Base-by-base conservation (phyloP, 257 asterid genomes). In the Fraxinus pennsylvanica region DNA sequence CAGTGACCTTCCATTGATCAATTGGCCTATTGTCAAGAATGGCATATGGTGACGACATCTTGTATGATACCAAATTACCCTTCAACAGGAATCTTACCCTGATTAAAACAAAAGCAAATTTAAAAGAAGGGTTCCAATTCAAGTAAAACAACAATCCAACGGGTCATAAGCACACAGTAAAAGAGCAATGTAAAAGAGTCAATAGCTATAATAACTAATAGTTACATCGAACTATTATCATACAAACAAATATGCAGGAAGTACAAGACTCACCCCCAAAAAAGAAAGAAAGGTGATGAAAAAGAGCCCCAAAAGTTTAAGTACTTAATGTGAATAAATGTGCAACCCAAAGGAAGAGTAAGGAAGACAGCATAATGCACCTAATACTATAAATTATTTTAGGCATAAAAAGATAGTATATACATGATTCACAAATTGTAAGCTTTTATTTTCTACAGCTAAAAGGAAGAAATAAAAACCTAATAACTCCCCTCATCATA, bases 1-100 rank as follows among this genome's bases (percentile, higher is more conserved):
- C 98, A 61, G 94, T 91, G 79, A 94, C 98, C 87, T 82, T 94
- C 97, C 96, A 94, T 80, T 94, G 97, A 81, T 94, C 98, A 79
- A 94, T 92, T 63, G 97, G 74, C 30, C 87, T 81, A 81, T 82
- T 79, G 35, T 90, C 96, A 74, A 94, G 90, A 43, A 83, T 78
- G 74, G 87, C 90, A 84, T 87, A 91, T n/a, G 90, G 90, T 14
- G 98, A 90, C 3, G 97, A 94, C 97, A 94, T 94, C 82, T 83
- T 82, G 81, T 63, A 57, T 82, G 50, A 27, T 70, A 68, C 72
- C 81, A 71, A 67, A 73, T 43, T 36, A 43, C 78, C 72, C 73
- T 79, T 43, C 30, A 19, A 78, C 1, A 38, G 83, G 47, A 87
- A 71, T 45, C 78, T 77, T 66, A 73, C 81, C 83, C 90, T 83